A percentile compares a stretch with the other conserved stretches of the same genome.
These are phyloP conservation scores for Diaporthe ilicicola DNA, from an alignment of 2,329 filamentous ascomycete genomes.

Conservation along the genomic window DNA sequence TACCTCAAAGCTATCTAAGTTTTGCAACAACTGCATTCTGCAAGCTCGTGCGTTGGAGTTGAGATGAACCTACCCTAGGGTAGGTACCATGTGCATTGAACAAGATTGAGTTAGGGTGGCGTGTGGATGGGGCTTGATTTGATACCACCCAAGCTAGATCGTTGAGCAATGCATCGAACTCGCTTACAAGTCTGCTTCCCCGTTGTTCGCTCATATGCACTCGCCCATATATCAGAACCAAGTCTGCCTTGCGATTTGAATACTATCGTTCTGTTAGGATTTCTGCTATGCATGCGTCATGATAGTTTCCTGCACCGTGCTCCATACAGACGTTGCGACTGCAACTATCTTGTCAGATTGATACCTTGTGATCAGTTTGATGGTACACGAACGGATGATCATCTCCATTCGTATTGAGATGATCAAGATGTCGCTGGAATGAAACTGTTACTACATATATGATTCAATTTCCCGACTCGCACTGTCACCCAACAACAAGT, in stretches of 20 bases:
- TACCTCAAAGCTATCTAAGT: neutral
- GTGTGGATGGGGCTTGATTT: neutral
- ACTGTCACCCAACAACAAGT: neutral
- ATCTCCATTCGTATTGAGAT: neutral
- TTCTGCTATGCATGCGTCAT: neutral
- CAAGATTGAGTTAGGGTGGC: slow-evolving; percentile 9
- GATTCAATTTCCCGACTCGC: neutral
- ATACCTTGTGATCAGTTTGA: no score
- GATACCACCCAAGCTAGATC: neutral
- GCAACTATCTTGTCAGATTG: no score
- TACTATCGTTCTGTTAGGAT: fast-evolving
- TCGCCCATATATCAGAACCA: no score
- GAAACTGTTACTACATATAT: neutral
- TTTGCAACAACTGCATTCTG: neutral
- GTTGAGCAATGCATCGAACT: neutral
- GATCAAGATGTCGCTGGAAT: neutral
- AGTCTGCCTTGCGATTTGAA: no score
- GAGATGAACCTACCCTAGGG: neutral
- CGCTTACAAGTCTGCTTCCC: neutral
- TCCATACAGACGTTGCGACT: no score
- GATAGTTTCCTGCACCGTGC: neutral
- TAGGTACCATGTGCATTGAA: neutral
- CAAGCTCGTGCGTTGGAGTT: neutral
- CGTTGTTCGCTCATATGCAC: neutral
- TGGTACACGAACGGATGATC: no score